Base-by-base conservation (phyloP, 192 early-diverging fungal genomes). In the Podila clonocystis region DNA sequence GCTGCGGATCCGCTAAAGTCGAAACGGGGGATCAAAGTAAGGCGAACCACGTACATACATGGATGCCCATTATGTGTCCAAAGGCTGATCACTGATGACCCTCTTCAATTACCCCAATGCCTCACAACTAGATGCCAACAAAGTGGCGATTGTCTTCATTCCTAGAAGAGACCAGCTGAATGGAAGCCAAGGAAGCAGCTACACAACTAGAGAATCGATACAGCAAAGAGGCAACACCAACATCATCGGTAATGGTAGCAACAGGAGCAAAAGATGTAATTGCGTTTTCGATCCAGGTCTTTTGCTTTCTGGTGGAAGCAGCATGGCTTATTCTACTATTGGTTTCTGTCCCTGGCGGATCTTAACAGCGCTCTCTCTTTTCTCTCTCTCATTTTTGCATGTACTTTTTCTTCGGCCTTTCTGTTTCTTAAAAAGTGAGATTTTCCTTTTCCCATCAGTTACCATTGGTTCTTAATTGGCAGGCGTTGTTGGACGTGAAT, bases 1-100 rank as follows among this genome's bases (percentile, higher is more conserved):
- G 70, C 82, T 57, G 36, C 36, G 19, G 85, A 85, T n/a, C 52
- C 63, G 2, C 62, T 83, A 22, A 91, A 86, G 67, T 64, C 60
- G 22, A 80, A 80, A 34, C 70, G 77, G 12, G 67, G 70, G 31
- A 26, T 58, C 34, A 80, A 80, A 71, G 77, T 80, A 68, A 52
- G 17, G 0, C 20, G 15, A 17, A 11, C 15, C 17, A 45, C 15
- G 41, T 15, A 36, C 6, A 11, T 36, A 36, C 11, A 17, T 17
- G 3, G 15, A 45, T 4, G 15, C 41, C 41, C 3, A 45, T 17
- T 45, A 4, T 45, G 41, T 45, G 15, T 45, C 15, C 11, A 3
- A 45, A 17, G 41, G 15, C 41, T 15, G 41, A 45, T 45, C 15
- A 45, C 41, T 45, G 15, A 45, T 45, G 41, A 45, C 41, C 13